These are phyloP conservation scores for Kickxella alabastrina DNA, from an alignment of 192 early-diverging fungal species.

Conservation along the genomic window DNA sequence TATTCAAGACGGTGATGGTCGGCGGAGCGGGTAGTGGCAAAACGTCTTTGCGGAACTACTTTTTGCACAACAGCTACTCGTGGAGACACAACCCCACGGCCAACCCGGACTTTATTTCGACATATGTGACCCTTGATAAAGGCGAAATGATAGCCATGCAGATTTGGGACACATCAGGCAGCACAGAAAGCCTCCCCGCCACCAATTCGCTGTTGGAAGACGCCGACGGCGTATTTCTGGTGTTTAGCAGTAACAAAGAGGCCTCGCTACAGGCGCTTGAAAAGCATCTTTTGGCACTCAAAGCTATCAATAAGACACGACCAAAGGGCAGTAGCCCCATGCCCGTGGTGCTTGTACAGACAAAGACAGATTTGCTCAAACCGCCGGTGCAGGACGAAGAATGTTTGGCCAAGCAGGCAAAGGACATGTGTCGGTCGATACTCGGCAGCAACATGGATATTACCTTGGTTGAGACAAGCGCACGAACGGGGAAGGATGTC, in stretches of 20 bases:
- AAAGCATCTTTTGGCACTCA: conserved; percentile 4
- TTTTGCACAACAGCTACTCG: conserved; percentile 32
- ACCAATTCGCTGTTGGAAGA: conserved; percentile 33
- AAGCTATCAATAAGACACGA: not conserved
- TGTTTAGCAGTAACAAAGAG: conserved; percentile 13
- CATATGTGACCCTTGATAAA: conserved; percentile 16
- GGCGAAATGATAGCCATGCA: conserved; percentile 30
- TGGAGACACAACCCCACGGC: conserved; percentile 24
- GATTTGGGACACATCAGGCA: conserved; percentile 46
- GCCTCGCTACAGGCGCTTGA: conserved; percentile 10
- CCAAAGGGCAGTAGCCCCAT: not conserved
- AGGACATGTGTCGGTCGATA: conserved; percentile 8
- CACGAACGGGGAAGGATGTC: conserved; percentile 27
- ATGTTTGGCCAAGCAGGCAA: conserved; percentile 2
- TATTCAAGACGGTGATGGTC: conserved; percentile 43
- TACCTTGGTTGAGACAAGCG: conserved; percentile 28
- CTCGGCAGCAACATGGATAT: conserved; percentile 9
- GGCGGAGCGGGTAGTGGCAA: conserved; percentile 36
- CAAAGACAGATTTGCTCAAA: conserved; percentile 19
- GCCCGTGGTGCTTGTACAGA: conserved; percentile 19
- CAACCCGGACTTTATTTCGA: conserved; percentile 47
- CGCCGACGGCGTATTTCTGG: conserved; percentile 40
- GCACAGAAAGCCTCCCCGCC: conserved; percentile 6
- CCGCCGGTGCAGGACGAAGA: not conserved
- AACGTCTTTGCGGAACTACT: conserved; percentile 43